Conservation (phyloP, 495 filamentous ascomycete genomes). For the Pseudevernia furfuracea region DNA sequence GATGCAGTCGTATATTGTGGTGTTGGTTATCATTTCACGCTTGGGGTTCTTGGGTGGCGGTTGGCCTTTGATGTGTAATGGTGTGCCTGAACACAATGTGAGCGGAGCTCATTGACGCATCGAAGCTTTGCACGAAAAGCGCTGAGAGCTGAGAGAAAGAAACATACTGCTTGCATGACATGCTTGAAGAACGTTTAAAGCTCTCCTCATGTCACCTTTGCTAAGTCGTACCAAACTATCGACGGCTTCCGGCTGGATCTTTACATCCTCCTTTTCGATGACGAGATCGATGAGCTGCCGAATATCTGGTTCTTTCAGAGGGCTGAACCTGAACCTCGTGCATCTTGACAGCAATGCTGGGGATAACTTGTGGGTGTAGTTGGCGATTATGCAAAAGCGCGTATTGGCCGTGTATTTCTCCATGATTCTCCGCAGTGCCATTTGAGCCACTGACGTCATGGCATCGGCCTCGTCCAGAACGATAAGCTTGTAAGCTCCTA, state of each 20-base stretch:
- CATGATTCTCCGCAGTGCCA: conserved; percentile 96
- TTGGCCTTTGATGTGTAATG: conserved; percentile 56
- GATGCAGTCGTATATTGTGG: conserved; percentile 95
- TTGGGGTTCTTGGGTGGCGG: conserved; percentile 42
- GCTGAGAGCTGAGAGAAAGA: neutral
- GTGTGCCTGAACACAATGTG: conserved; percentile 45
- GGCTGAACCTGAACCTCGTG: conserved; percentile 91
- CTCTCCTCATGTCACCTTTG: conserved; percentile 93
- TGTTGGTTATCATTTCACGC: conserved; percentile 80
- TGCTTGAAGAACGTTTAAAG: conserved; percentile 91
- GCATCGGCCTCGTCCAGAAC: conserved; percentile 97
- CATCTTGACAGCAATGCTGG: conserved; percentile 88
- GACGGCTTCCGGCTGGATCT: conserved; percentile 69
- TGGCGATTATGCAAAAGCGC: conserved; percentile 96
- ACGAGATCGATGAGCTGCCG: conserved; percentile 77
- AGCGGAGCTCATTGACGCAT: neutral
- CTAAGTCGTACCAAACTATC: conserved; percentile 78
- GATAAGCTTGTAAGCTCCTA: conserved; percentile 87
- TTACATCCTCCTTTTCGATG: conserved; percentile 76
- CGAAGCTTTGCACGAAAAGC: neutral
- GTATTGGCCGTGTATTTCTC: conserved; percentile 99
- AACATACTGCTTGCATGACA: conserved; percentile 83
- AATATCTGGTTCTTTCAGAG: conserved; percentile 82
- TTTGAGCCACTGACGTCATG: conserved; percentile 94
- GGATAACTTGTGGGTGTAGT: conserved; percentile 98